These are phyloP conservation scores for Conoideocrella luteorostrata DNA, from an alignment of 2,329 filamentous ascomycete species.

Conservation along the genomic window DNA sequence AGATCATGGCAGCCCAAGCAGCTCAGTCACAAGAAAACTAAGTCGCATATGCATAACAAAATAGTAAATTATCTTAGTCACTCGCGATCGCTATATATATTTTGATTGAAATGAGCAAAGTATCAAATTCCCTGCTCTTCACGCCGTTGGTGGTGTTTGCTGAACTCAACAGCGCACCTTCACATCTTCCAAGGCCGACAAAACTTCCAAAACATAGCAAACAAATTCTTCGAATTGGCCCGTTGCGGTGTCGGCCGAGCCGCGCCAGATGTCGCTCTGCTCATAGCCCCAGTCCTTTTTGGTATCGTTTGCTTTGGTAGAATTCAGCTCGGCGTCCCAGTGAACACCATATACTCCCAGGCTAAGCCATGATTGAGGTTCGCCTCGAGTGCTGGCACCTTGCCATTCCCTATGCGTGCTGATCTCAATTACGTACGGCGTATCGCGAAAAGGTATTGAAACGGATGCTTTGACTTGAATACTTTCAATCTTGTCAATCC, in stretches of 20 bases:
- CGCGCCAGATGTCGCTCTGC: constrained; percentile 26
- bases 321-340: constrained; percentile 31
- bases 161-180: not conserved
- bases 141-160: no score
- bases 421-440: constrained; percentile 27
- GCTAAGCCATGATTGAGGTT: constrained; percentile 21
- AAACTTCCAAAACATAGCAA: constrained; percentile 23
- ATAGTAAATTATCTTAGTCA: not conserved
- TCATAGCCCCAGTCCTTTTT: constrained; percentile 25
- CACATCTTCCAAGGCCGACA: constrained; percentile 15
- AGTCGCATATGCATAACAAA: not conserved
- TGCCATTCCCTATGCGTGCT: constrained; percentile 23
- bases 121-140: not conserved
- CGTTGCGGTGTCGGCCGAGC: constrained; percentile 18
- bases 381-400: constrained; percentile 10
- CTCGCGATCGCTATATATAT: no score
- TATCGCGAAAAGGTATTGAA: constrained; percentile 23
- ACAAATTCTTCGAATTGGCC: constrained; percentile 24
- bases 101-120: not conserved
- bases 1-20: constrained; percentile 32
- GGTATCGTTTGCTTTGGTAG: constrained; percentile 15
- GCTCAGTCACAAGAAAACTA: constrained; percentile 2
- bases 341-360: constrained; percentile 27
- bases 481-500: constrained; percentile 7
- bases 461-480: constrained; percentile 21